Base-by-base conservation (phyloP, 2,329 filamentous ascomycete species). In the Cladosporium sp. region DNA sequence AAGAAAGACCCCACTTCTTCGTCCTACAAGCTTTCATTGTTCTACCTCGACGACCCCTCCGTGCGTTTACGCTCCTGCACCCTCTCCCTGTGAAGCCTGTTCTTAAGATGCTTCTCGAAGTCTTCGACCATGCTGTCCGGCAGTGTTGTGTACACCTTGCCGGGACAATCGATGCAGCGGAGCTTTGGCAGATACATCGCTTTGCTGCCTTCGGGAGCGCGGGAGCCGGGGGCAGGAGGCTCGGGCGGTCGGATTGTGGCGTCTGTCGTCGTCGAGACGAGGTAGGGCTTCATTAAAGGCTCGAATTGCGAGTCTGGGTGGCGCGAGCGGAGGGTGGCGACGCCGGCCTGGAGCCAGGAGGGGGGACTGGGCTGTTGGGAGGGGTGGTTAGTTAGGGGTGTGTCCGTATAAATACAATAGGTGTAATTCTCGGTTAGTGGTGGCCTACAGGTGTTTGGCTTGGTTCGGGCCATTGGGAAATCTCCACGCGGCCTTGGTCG, bases 31-130 rank as follows among this genome's bases (percentile, higher is more conserved):
- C 15, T 20, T 34, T n/a, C n/a, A n/a, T n/a, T n/a, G n/a, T n/a
- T n/a, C n/a, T 7, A 48, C 10, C 45, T n/a, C 25, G 45, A 32
- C 10, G 44, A 48, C 8, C 24, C 25, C 19, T 22, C 40, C 40
- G 22, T 44, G 40, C 42, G 42, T 45, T 58, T 58, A 45, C 64
- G 56, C 55, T 63, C 60, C 53, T 63, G 60, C 25, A 68, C 66
- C 48, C 51, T 58, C 20, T 62, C 62, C 50, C 62, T 56, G 57
- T 99, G 94, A 53, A 82, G 79, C 42, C 89, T 84, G 73, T 96
- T 97, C 73, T 87, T 90, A 49, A 97, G 78, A 75, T 99, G 94
- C 1, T 95, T 85, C 74, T 96, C 90, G 62, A 99, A 99, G 69
- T 96, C 96, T 45, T 87, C 87, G 4, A 93, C 89, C 2, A 91